phyloP scores from a whole-genome alignment of 2,329 filamentous ascomycete species.

The Aureobasidium subglaciale region DNA sequence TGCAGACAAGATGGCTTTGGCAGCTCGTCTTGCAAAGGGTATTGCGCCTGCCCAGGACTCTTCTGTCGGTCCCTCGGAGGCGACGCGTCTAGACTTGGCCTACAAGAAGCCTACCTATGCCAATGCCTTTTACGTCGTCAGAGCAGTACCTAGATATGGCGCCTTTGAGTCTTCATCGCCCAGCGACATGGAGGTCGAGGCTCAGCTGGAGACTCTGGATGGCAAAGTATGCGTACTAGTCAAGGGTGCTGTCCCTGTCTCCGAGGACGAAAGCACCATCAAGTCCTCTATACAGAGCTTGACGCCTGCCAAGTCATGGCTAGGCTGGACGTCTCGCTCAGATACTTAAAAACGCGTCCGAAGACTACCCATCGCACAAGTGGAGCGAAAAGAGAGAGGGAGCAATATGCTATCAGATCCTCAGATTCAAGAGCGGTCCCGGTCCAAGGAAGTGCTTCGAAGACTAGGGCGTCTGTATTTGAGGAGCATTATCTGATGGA shows the following conservation, averaged over 20 bases:
- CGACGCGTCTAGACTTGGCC: conserved; percentile 41
- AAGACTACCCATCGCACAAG: no score
- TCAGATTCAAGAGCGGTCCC: no score
- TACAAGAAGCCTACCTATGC: conserved; percentile 57
- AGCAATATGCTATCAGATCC: not conserved
- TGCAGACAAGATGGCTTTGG: conserved; percentile 62
- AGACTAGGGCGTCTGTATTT: no score
- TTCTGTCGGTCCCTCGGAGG: conserved; percentile 22
- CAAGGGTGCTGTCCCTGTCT: conserved; percentile 17
- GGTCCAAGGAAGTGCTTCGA: not conserved
- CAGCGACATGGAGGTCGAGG: conserved; percentile 41
- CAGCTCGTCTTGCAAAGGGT: conserved; percentile 46
- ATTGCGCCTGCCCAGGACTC: not conserved
- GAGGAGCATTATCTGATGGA: no score
- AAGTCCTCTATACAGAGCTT: not conserved
- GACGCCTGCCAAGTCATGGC: conserved; percentile 9
- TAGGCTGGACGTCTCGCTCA: conserved; percentile 12
- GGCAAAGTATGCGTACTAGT: conserved; percentile 54
- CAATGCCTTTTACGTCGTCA: conserved; percentile 58
- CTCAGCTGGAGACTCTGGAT: conserved; percentile 47
- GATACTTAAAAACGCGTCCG: not conserved
- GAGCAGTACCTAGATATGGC: conserved; percentile 34
- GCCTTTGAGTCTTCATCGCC: conserved; percentile 20
- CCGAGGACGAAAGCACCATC: not conserved
- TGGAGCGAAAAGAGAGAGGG: not conserved